These are phyloP conservation scores for Globisporangium nagaii DNA, from an alignment of 352 stramenopile genomes.

Conservation along the genomic window DNA sequence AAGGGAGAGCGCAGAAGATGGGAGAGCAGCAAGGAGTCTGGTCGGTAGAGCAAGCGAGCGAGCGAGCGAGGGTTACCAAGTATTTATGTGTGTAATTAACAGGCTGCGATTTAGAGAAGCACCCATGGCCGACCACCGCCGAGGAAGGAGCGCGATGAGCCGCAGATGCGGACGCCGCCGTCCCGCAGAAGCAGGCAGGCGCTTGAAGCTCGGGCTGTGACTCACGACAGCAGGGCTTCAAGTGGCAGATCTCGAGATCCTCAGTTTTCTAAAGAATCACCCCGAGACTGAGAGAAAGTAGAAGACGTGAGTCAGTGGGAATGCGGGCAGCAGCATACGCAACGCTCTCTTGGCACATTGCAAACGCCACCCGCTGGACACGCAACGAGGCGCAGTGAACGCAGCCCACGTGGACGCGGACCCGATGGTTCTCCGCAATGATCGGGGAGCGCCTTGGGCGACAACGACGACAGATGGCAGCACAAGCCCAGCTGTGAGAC, in stretches of 20 bases:
- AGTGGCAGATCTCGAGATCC: background rate
- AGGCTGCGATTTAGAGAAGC: no score
- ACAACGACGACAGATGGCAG: no score
- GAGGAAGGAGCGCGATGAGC: background rate
- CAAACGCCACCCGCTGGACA: background rate
- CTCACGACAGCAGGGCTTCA: background rate
- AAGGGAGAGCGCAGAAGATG: background rate
- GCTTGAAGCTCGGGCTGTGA: background rate
- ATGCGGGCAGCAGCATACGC: no score
- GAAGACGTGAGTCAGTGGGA: no score
- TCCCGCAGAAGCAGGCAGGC: background rate
- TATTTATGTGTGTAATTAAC: slow-evolving; percentile 2
- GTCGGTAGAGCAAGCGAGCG: background rate
- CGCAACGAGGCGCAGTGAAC: background rate
- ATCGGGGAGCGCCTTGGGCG: no score
- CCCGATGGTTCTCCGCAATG: no score
- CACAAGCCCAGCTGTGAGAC: background rate
- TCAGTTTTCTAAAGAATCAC: background rate
- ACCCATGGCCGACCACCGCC: no score
- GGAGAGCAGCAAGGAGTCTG: no score
- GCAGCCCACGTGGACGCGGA: no score
- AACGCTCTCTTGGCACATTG: no score
- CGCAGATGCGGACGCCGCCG: no score
- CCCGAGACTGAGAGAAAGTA: no score
- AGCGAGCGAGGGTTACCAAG: background rate